Evolutionary conservation across 2,329 filamentous ascomycete species (phyloP), one percentile per base, ranked within the genome.

Genomic region (Cladobotryum mycophilum): DNA sequence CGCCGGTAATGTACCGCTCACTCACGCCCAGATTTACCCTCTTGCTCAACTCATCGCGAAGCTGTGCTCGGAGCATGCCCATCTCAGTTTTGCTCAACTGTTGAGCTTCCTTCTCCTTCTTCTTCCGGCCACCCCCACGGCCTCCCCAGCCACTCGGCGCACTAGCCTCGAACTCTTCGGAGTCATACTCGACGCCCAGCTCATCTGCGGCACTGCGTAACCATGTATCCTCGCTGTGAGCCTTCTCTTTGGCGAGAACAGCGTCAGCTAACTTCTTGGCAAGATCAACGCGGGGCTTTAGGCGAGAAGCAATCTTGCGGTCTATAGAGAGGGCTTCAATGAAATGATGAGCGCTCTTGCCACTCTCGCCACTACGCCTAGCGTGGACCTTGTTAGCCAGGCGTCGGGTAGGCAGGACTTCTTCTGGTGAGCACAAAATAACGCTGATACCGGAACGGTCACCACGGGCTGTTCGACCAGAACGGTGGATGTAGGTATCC

Each of bases 401-500:
- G 15, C 92, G 80, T 7, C 89, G 80, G 3, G 92, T 92, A 1
- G 89, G 88, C 2, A 84, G 79, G 2, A 95, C 89, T 71, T 99
- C 93, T 53, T 97, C 92, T 0, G 93, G 92, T 0, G 86, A 84
- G 63, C 93, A 97, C 47, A 99, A 82, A 4, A 99, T 75, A 51
- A 99, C 84, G 61, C 89, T 95, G 35, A 88, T 80, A 36, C 93
- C 93, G 0, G 79, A 81, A 12, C 81, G 81, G 17, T 85, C 80
- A 3, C 88, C 92, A 62, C 93, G 88, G 2, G 93, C 93, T 1
- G 93, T 97, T 57, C 93, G 88, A 12, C 93, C 93, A 1, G 93
- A 96, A 20, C 93, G 85, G 65, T 99, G 93, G 13, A 99, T 91
- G 64, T 99, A 99, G 44, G 86, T 86, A 67, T 97, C 92, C 34